Conservation (phyloP, 2,329 filamentous ascomycete genomes). For the Elsinoe necatrix region DNA sequence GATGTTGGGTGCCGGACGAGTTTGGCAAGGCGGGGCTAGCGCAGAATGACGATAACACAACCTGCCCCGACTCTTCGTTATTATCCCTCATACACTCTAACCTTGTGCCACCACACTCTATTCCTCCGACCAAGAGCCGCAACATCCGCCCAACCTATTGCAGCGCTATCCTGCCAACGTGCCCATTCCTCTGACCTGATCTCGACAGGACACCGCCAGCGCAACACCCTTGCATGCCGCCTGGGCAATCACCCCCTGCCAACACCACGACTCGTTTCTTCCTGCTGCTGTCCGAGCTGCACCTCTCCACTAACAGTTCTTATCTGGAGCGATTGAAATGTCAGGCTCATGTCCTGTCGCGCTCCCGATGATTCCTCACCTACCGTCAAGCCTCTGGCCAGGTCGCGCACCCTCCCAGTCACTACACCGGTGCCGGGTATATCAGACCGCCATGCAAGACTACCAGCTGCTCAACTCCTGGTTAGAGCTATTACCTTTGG, state of each 20-base stretch:
- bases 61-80: not conserved
- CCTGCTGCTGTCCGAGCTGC: slow-evolving; percentile 7
- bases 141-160: slow-evolving; percentile 8
- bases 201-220: not conserved
- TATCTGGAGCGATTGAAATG: slow-evolving; percentile 12
- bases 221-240: not conserved
- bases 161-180: slow-evolving; percentile 5
- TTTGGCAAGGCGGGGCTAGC: slow-evolving; percentile 8
- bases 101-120: slow-evolving; percentile 11
- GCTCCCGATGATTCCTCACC: slow-evolving; percentile 12
- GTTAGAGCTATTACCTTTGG: slow-evolving; percentile 1
- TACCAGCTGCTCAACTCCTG: not conserved
- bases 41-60: slow-evolving; percentile 8
- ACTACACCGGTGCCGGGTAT: slow-evolving; percentile 2
- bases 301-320: slow-evolving; percentile 1
- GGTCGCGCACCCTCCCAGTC: slow-evolving; percentile 7
- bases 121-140: not conserved
- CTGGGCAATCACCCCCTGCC: not conserved
- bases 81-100: not conserved
- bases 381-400: slow-evolving; percentile 12
- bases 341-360: slow-evolving; percentile 17
- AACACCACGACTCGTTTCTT: not conserved
- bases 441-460: slow-evolving; percentile 4
- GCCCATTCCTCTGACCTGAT: not conserved
- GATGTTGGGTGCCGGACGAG: not conserved